Conservation (phyloP, 805 yeast species). For the Kodamaea fukazawae region DNA sequence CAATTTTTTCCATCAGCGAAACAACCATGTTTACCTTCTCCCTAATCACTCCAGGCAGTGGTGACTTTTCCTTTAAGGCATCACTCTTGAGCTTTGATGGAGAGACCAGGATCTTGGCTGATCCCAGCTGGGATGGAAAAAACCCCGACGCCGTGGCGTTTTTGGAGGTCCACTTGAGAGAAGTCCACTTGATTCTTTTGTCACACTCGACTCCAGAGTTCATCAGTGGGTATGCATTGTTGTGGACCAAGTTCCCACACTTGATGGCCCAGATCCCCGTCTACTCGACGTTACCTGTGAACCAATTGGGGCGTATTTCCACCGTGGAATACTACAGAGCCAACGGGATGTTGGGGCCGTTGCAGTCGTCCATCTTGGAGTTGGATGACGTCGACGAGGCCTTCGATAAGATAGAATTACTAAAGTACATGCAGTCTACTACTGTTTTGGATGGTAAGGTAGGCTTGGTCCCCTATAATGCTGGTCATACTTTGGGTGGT, state of each 20-base stretch:
- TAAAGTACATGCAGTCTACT: constrained; percentile 79
- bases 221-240: constrained; percentile 71
- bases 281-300: constrained; percentile 87
- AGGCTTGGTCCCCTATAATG: constrained; percentile 74
- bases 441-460: constrained; percentile 62
- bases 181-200: constrained; percentile 68
- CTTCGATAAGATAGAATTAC: constrained; percentile 65
- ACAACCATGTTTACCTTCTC: constrained; percentile 9
- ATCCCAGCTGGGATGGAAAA: constrained; percentile 72
- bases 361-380: constrained; percentile 54
- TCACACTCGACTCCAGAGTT: constrained; percentile 84
- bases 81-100: constrained; percentile 56
- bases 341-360: constrained; percentile 73
- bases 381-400: constrained; percentile 72
- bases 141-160: constrained; percentile 31
- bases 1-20: constrained; percentile 1
- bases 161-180: constrained; percentile 32
- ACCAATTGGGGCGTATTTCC: constrained; percentile 79
- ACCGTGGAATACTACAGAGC: constrained; percentile 81
- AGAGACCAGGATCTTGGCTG: constrained; percentile 56
- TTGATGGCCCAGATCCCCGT: constrained; percentile 64
- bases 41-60: constrained; percentile 7
- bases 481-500: constrained; percentile 95
- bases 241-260: constrained; percentile 56
- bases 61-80: constrained; percentile 37